These are phyloP conservation scores for Pythium scleroteichum DNA, from an alignment of 352 stramenopile species.

Conservation along the genomic window DNA sequence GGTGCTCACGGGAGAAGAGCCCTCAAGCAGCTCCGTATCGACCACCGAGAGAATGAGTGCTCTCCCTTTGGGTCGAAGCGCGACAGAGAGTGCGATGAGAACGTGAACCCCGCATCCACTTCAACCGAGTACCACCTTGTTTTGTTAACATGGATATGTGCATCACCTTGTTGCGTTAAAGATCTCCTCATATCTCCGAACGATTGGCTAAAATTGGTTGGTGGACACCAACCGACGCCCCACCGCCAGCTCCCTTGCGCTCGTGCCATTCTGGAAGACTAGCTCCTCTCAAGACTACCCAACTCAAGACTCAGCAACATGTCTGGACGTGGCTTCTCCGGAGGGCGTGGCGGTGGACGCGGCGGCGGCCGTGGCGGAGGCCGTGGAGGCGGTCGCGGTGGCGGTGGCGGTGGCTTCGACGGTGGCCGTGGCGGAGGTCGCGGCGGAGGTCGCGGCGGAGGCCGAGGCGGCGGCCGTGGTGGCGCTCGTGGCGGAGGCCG, in stretches of 20 bases:
- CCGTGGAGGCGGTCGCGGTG: conserved; percentile 48
- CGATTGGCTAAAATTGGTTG: conserved; percentile 33
- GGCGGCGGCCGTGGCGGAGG: conserved; percentile 46
- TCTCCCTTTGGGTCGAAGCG: not conserved
- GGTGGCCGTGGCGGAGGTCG: conserved; percentile 49
- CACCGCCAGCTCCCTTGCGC: not conserved
- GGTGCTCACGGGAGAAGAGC: conserved; percentile 2
- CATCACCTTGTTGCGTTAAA: conserved; percentile 19
- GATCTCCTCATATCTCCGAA: conserved; percentile 1
- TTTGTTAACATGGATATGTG: conserved; percentile 7
- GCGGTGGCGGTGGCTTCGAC: conserved; percentile 16
- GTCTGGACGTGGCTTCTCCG: conserved; percentile 63
- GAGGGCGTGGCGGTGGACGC: conserved; percentile 46
- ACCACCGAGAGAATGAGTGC: not conserved
- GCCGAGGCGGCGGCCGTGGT: conserved; percentile 36
- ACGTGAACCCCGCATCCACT: not conserved
- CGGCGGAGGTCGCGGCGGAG: conserved; percentile 44
- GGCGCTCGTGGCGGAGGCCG: conserved; percentile 46
- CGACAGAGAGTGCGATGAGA: conserved; percentile 4
- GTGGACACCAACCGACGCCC: conserved; percentile 16
- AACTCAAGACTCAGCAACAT: conserved; percentile 28
- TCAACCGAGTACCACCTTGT: conserved; percentile 29
- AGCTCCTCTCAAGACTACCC: conserved; percentile 6
- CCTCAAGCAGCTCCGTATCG: not conserved
- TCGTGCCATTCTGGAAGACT: not conserved